phyloP scores from a whole-genome alignment of 805 yeast genomes.

The Yarrowia bubula region DNA sequence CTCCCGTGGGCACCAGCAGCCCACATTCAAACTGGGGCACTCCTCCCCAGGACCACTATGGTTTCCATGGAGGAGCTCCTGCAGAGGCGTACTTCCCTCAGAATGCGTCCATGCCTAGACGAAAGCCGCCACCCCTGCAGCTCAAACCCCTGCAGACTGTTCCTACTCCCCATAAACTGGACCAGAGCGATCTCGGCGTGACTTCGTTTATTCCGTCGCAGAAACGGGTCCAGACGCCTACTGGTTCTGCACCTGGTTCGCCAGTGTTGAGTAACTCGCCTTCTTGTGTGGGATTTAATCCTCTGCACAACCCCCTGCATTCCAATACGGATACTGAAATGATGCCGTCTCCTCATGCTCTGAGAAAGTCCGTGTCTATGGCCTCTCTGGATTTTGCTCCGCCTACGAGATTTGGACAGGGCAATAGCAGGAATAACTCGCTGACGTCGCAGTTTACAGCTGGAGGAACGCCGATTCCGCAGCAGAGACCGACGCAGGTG shows the following conservation, averaged over 20 bases:
- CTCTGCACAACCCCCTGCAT: slow-evolving; percentile 21
- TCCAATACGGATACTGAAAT: slow-evolving; percentile 26
- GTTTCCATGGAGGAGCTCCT: slow-evolving; percentile 1
- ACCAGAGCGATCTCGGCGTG: slow-evolving; percentile 31
- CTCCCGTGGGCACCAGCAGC: slow-evolving; percentile 25
- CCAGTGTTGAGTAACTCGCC: slow-evolving; percentile 13
- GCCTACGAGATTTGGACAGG: slow-evolving; percentile 29
- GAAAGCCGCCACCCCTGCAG: slow-evolving; percentile 22
- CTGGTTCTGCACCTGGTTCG: slow-evolving; percentile 18
- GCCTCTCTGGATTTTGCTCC: slow-evolving; percentile 34
- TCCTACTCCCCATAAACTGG: slow-evolving; percentile 34
- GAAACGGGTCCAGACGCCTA: slow-evolving; percentile 5
- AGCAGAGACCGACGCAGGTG: slow-evolving; percentile 31
- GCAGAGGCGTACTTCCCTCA: slow-evolving; percentile 6
- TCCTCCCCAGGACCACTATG: slow-evolving; percentile 24
- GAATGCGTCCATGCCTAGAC: not conserved
- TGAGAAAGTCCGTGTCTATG: slow-evolving; percentile 32
- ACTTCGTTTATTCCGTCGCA: not conserved
- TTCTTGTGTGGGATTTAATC: not conserved
- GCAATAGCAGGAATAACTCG: slow-evolving; percentile 27
- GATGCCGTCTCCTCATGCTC: slow-evolving; percentile 34
- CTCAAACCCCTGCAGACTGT: slow-evolving; percentile 29
- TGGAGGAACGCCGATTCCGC: slow-evolving; percentile 3
- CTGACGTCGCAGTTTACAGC: slow-evolving; percentile 18
- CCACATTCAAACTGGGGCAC: slow-evolving; percentile 27